phyloP scores from a whole-genome alignment of 768 basidiomycete genomes.

The Botryobasidium botryosum region DNA sequence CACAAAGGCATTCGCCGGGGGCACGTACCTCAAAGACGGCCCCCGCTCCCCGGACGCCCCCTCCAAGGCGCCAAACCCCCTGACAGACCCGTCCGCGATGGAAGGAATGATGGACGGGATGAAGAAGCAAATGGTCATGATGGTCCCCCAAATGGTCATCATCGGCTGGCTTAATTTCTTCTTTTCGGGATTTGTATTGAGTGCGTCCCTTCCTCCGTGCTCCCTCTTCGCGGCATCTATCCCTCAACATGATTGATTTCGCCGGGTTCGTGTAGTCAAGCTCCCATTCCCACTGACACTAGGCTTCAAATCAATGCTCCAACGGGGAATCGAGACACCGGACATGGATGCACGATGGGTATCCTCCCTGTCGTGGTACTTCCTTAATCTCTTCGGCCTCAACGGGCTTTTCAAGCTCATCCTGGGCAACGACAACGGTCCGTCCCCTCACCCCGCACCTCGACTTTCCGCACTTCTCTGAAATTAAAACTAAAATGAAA shows the following conservation, averaged over 20 bases:
- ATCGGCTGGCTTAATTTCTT: conserved; percentile 99
- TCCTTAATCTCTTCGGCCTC: conserved; percentile 95
- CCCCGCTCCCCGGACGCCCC: conserved; percentile 36
- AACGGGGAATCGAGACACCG: conserved; percentile 84
- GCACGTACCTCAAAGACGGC: conserved; percentile 76
- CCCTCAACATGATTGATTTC: not conserved
- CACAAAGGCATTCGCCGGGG: conserved; percentile 49
- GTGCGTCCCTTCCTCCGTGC: conserved; percentile 35
- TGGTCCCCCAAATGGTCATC: conserved; percentile 95
- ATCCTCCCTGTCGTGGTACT: conserved; percentile 97
- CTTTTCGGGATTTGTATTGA: conserved; percentile 96
- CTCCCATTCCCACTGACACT: conserved; percentile 92
- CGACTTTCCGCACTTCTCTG: conserved; percentile 3
- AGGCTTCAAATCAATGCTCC: conserved; percentile 96
- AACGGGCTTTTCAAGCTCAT: conserved; percentile 91
- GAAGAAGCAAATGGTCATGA: conserved; percentile 99
- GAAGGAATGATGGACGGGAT: conserved; percentile 98
- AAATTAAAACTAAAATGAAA: too few species aligned
- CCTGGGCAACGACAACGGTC: conserved; percentile 79
- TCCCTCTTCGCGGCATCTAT: not conserved
- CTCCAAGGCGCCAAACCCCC: conserved; percentile 68
- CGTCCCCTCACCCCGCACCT: conserved; percentile 17
- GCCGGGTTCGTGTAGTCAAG: conserved; percentile 43
- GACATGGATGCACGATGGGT: conserved; percentile 99
- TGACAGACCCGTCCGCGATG: conserved; percentile 83